These are phyloP conservation scores for Leccinellum albellum DNA, from an alignment of 768 basidiomycete genomes.

Conservation along the genomic window DNA sequence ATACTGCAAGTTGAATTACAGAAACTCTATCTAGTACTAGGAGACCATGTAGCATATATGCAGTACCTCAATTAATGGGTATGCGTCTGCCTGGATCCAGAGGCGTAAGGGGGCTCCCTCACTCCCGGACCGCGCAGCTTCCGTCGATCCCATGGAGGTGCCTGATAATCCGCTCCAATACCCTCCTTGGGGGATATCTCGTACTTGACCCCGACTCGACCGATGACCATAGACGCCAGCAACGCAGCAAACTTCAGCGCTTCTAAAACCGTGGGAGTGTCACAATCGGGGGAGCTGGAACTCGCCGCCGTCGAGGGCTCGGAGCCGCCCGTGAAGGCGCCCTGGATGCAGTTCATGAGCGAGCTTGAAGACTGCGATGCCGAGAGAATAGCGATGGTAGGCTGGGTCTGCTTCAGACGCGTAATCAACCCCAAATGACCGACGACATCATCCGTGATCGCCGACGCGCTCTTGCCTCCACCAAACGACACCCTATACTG, in stretches of 20 bases:
- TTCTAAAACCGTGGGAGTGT: conserved; percentile 41
- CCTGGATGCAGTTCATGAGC: conserved; percentile 15
- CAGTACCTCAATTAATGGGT: neutral
- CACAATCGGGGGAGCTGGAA: conserved; percentile 16
- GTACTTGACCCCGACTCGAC: conserved; percentile 30
- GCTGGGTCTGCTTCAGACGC: conserved; percentile 4
- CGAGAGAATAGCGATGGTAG: neutral
- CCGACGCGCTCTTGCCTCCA: conserved; percentile 15
- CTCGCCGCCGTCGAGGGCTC: neutral
- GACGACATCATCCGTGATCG: conserved; percentile 18
- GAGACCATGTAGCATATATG: neutral
- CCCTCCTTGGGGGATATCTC: conserved; percentile 20
- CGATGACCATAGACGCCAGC: conserved; percentile 42
- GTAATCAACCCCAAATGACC: conserved; percentile 17
- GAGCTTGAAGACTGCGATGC: neutral
- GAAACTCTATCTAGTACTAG: no score
- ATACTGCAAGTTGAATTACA: no score
- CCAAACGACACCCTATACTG: conserved; percentile 18
- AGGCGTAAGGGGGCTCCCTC: neutral
- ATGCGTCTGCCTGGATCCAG: conserved; percentile 10
- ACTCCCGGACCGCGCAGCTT: conserved; percentile 11
- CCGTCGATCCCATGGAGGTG: conserved; percentile 37
- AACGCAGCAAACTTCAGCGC: conserved; percentile 50
- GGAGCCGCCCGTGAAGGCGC: neutral
- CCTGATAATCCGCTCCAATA: conserved; percentile 29